These are phyloP conservation scores for Alternaria angustiovoidea DNA, from an alignment of 2,329 filamentous ascomycete species.

Conservation along the genomic window DNA sequence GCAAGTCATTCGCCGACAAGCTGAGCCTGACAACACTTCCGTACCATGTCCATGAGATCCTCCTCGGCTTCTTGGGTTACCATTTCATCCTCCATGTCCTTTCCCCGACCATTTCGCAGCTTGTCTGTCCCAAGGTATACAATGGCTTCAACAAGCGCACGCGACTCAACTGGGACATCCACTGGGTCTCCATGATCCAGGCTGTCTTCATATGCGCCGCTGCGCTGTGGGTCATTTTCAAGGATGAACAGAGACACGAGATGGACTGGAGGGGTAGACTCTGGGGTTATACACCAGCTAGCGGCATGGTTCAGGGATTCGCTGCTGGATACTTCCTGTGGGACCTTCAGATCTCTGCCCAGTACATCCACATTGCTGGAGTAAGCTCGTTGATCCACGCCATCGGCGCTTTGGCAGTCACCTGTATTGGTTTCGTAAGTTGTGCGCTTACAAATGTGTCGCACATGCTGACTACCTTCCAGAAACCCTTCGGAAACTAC, in stretches of 20 bases:
- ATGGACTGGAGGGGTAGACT: slow-evolving; percentile 75
- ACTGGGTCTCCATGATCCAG: slow-evolving; percentile 82
- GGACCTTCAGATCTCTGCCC: slow-evolving; percentile 75
- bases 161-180: slow-evolving; percentile 83
- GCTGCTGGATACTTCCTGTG: slow-evolving; percentile 84
- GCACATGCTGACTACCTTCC: slow-evolving; percentile 22
- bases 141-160: slow-evolving; percentile 67
- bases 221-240: slow-evolving; percentile 73
- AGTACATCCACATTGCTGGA: slow-evolving; percentile 75
- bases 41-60: slow-evolving; percentile 77
- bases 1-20: slow-evolving; percentile 70
- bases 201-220: slow-evolving; percentile 74
- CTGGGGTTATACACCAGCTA: slow-evolving; percentile 79
- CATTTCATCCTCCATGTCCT: slow-evolving; percentile 71
- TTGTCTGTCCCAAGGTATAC: slow-evolving; percentile 71
- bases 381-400: slow-evolving; percentile 79
- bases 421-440: slow-evolving; percentile 79
- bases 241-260: slow-evolving; percentile 69
- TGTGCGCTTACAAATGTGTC: neutral
- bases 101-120: slow-evolving; percentile 71
- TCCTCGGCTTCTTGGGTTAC: slow-evolving; percentile 73
- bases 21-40: slow-evolving; percentile 73
- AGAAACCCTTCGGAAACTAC: slow-evolving; percentile 86
- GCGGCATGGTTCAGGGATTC: slow-evolving; percentile 77
- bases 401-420: slow-evolving; percentile 74